These are phyloP conservation scores for Penicillium expansum DNA, from an alignment of 2,329 filamentous ascomycete species.

Conservation along the genomic window DNA sequence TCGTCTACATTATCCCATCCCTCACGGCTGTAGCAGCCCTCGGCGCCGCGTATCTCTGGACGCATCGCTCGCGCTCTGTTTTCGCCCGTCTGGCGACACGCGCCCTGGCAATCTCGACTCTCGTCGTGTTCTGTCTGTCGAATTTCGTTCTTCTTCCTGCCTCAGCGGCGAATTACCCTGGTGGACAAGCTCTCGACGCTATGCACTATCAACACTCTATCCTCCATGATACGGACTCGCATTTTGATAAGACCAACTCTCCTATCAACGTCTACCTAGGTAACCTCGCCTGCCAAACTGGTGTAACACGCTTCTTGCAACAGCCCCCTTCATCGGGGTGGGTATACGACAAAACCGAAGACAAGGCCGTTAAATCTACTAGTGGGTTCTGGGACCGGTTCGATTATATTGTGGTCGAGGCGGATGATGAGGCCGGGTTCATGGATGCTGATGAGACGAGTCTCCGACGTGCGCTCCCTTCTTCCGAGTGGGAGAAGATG, in stretches of 20 bases:
- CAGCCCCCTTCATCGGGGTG: constrained; percentile 39
- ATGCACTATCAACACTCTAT: constrained; percentile 35
- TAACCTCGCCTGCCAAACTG: constrained; percentile 63
- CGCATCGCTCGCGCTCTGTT: constrained; percentile 60
- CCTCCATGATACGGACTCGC: not conserved
- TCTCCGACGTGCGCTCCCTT: constrained; percentile 33
- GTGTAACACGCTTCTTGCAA: constrained; percentile 60
- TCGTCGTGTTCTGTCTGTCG: constrained; percentile 60
- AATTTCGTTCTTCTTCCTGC: constrained; percentile 70
- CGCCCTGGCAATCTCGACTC: constrained; percentile 58
- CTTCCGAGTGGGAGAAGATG: constrained; percentile 50
- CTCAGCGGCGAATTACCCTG: constrained; percentile 90
- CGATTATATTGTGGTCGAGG: constrained; percentile 58
- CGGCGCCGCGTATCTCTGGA: constrained; percentile 68
- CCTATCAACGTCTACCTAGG: constrained; percentile 51
- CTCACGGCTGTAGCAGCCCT: constrained; percentile 75
- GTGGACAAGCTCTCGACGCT: constrained; percentile 68
- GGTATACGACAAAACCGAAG: constrained; percentile 61
- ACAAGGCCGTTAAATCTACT: constrained; percentile 47
- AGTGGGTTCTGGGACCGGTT: constrained; percentile 57
- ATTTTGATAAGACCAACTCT: not conserved
- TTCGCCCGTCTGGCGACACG: constrained; percentile 56
- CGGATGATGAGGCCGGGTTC: constrained; percentile 22
- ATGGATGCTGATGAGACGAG: constrained; percentile 34
- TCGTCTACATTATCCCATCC: constrained; percentile 80